A percentile compares a stretch with the other conserved stretches of the same genome.
phyloP scores from a whole-genome alignment of 2,329 filamentous ascomycete species.

The Bisporella sp. region DNA sequence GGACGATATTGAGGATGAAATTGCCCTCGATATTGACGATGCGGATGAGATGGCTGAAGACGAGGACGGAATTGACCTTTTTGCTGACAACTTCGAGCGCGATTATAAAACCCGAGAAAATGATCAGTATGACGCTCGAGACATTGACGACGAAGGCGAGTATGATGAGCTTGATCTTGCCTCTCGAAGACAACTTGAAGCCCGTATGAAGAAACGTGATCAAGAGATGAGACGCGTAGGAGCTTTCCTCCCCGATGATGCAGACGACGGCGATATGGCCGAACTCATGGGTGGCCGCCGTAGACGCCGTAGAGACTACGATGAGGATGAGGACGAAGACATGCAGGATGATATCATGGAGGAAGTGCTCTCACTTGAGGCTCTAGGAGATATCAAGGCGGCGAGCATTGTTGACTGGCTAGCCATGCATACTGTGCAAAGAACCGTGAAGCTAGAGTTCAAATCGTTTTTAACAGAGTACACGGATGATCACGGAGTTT shows the following conservation, averaged over 20 bases:
- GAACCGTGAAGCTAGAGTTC: conserved; percentile 93
- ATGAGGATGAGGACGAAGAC: conserved; percentile 88
- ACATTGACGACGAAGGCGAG: conserved; percentile 71
- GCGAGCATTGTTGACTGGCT: conserved; percentile 94
- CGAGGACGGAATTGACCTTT: conserved; percentile 72
- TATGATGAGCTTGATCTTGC: conserved; percentile 64
- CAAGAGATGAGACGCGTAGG: conserved; percentile 64
- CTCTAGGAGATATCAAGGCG: conserved; percentile 87
- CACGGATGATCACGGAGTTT: conserved; percentile 80
- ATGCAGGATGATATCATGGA: conserved; percentile 94
- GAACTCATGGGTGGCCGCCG: conserved; percentile 76
- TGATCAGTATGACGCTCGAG: conserved; percentile 63
- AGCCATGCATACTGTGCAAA: conserved; percentile 78
- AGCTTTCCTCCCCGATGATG: conserved; percentile 68
- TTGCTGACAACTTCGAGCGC: conserved; percentile 64
- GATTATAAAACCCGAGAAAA: conserved; percentile 64
- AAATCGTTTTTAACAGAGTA: conserved; percentile 96
- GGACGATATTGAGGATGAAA: conserved; percentile 63
- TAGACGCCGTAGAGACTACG: conserved; percentile 80
- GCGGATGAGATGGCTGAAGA: conserved; percentile 78
- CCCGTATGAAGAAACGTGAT: conserved; percentile 67
- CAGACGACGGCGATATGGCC: conserved; percentile 72
- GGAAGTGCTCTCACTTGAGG: conserved; percentile 88
- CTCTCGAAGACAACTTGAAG: conserved; percentile 63
- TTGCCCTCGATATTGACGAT: conserved; percentile 68